phyloP scores from a whole-genome alignment of 1,284 basidiomycete species.

The Tremellales sp. region DNA sequence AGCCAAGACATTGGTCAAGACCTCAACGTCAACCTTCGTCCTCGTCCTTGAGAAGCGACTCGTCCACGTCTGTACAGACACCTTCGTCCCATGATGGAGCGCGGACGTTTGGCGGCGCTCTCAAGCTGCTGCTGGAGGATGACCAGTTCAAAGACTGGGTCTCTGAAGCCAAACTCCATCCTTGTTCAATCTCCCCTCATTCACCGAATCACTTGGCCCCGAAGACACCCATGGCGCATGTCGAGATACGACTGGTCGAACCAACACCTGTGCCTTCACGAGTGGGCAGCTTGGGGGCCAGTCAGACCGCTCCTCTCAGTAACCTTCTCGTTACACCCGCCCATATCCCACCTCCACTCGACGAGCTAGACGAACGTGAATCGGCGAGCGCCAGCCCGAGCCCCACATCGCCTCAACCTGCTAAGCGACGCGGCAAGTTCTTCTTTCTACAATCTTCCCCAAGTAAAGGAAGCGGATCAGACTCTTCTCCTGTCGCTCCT shows the following conservation, averaged over 20 bases:
- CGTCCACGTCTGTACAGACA: conserved; percentile 24
- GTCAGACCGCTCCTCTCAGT: conserved; percentile 12
- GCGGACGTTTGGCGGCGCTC: conserved; percentile 35
- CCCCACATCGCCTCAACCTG: neutral
- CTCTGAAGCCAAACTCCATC: conserved; percentile 41
- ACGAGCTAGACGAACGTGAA: conserved; percentile 25
- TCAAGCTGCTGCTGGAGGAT: conserved; percentile 38
- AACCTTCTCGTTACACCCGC: conserved; percentile 8
- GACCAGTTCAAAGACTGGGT: conserved; percentile 45
- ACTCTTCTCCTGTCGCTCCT: conserved; percentile 24
- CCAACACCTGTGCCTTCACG: conserved; percentile 43
- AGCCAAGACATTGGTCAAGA: conserved; percentile 31
- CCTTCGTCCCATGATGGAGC: conserved; percentile 17
- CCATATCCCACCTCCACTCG: conserved; percentile 12
- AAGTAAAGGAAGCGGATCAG: conserved; percentile 32
- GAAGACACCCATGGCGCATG: conserved; percentile 32
- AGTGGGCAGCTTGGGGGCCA: conserved; percentile 38
- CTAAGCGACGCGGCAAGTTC: conserved; percentile 4
- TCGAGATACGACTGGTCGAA: conserved; percentile 44
- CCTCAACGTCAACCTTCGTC: conserved; percentile 18
- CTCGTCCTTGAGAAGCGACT: conserved; percentile 29
- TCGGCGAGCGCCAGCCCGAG: neutral
- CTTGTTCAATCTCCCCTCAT: conserved; percentile 9
- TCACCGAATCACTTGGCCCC: conserved; percentile 27
- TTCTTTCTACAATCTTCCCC: conserved; percentile 33